Conservation (phyloP, 1,284 basidiomycete genomes). For the Filobasidium uniguttulatum region DNA sequence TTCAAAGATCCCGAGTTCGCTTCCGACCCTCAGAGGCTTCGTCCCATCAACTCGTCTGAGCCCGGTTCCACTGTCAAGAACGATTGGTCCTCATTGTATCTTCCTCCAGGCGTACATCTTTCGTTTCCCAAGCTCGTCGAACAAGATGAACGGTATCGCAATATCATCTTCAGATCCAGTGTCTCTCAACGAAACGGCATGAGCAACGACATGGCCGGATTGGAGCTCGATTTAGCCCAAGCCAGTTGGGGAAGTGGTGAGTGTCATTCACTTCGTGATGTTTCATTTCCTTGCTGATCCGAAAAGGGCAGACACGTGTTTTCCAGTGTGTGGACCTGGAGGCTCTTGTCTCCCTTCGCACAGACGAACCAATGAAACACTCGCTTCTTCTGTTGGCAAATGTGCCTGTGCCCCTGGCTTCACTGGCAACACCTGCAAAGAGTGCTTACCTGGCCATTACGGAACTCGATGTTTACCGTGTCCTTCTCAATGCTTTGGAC, state of each 20-base stretch:
- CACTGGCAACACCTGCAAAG: conserved; percentile 22
- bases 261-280: neutral
- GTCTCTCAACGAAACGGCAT: neutral
- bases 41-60: neutral
- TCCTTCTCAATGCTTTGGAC: conserved; percentile 17
- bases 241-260: conserved; percentile 4
- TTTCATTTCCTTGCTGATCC: neutral
- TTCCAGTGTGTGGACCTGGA: conserved; percentile 1
- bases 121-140: neutral
- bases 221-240: neutral
- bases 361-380: neutral
- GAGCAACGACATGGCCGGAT: neutral
- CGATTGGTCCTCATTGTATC: neutral
- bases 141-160: neutral
- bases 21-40: neutral
- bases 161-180: conserved; percentile 1
- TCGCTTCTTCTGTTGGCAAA: neutral
- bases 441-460: conserved; percentile 28
- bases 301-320: conserved; percentile 1
- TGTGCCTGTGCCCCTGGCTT: conserved; percentile 25
- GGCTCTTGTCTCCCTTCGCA: conserved; percentile 9
- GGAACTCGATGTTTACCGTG: conserved; percentile 26
- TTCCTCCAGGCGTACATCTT: neutral
- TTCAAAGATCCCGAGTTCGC: neutral
- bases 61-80: neutral